Evolutionary conservation across 768 basidiomycete species (phyloP), one percentile per base, ranked within the genome.

Genomic region (Agrocybe chaxingu): DNA sequence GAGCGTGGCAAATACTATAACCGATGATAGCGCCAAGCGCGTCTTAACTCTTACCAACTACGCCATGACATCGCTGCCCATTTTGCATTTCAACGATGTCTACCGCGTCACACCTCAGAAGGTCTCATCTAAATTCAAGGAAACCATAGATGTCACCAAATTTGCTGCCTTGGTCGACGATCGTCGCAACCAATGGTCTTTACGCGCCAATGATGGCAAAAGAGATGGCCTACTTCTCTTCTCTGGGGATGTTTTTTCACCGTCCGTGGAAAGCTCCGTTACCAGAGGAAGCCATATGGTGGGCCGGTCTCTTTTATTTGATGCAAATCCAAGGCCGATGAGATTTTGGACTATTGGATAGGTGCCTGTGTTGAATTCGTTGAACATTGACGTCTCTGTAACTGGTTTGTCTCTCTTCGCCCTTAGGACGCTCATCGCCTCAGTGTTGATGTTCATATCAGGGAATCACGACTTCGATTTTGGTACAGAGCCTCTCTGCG

Each of bases 391-490:
- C 66, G 82, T 85, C 34, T 79, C 92, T 6, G 72, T 92, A 52
- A 82, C 88, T 49, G 92, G 91, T 90, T 31, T 45, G 85, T 66
- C 11, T 31, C 45, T 30, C 13, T 48, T 31, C 36, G 10, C 10
- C 18, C 29, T 47, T 37, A 5, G 32, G 6, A 33, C 11, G 8
- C 13, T 9, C 32, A 36, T 48, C 30, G 35, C 45, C 47, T 19
- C 33, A 43, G 12, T n/a, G 36, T n/a, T 45, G 19, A 16, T 53
- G 42, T 46, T 13, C n/a, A 47, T 16, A n/a, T 48, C 29, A 91
- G 90, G 92, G 4, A 95, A 97, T 62, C 93, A 97, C 56, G 93
- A 95, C 57, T 94, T 94, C 66, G 93, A 95, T 67, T 91, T 89
- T 57, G 89, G 88, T 87, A 56, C 30, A 30, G 30, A 24, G 13